These are phyloP conservation scores for Wallacemonas rigidus DNA, from an alignment of 208 protist genomes.

Conservation along the genomic window DNA sequence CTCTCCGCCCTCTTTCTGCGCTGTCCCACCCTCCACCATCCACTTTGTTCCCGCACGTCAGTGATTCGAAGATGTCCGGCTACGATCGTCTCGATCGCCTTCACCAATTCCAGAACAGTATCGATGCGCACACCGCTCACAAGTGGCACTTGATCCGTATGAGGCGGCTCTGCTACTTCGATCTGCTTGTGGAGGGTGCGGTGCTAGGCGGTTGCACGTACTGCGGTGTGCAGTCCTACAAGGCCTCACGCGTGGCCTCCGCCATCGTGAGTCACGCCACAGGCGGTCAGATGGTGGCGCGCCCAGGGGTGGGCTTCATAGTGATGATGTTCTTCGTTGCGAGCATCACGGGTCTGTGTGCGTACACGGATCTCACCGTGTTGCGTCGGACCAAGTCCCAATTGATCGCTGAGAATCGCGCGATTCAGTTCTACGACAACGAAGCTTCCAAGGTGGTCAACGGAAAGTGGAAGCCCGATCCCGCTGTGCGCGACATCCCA, in stretches of 20 bases:
- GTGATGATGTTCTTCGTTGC: slow-evolving; percentile 13
- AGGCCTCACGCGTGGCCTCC: not conserved
- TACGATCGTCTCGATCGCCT: slow-evolving; percentile 15
- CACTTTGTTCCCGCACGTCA: not conserved
- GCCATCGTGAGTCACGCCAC: not conserved
- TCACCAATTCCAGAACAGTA: slow-evolving; percentile 10
- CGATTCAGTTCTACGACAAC: slow-evolving; percentile 15
- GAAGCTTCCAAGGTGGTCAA: slow-evolving; percentile 7
- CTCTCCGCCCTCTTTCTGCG: not conserved
- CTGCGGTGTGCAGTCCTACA: slow-evolving; percentile 9
- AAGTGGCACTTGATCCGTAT: slow-evolving; percentile 15
- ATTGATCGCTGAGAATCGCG: not conserved
- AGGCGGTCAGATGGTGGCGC: not conserved
- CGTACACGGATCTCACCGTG: not conserved
- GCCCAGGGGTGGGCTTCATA: slow-evolving; percentile 1
- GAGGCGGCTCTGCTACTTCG: slow-evolving; percentile 19
- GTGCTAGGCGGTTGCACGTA: slow-evolving; percentile 14
- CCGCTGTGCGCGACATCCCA: not conserved
- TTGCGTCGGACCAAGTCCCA: not conserved
- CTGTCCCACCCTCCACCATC: not conserved
- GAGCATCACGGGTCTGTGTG: slow-evolving; percentile 12
- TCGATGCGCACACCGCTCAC: slow-evolving; percentile 13
- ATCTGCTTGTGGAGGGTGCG: slow-evolving; percentile 9
- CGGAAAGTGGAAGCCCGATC: slow-evolving; percentile 1
- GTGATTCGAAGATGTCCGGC: not conserved